These are phyloP conservation scores for Thelonectria rubi DNA, from an alignment of 2,329 filamentous ascomycete genomes.

Conservation along the genomic window DNA sequence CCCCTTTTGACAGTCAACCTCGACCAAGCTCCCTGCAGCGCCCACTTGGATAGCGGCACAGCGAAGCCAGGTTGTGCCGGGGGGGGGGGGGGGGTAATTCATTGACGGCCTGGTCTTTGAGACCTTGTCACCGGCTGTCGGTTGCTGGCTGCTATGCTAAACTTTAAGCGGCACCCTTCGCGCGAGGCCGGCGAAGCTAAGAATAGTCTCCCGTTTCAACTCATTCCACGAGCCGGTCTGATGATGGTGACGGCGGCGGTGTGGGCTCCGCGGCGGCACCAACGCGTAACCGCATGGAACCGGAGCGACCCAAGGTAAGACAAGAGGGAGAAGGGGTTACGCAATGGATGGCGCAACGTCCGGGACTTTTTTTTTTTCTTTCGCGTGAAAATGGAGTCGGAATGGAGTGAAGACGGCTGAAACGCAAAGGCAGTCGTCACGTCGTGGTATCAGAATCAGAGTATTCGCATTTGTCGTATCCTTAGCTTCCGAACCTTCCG, in stretches of 20 bases:
- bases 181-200: conserved; percentile 17
- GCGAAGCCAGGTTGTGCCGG: not conserved
- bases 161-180: conserved; percentile 20
- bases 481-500: conserved; percentile 8
- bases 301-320: too few species aligned
- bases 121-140: conserved; percentile 17
- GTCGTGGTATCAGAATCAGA: not conserved
- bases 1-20: not conserved
- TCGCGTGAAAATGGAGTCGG: not conserved
- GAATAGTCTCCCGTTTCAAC: conserved; percentile 16
- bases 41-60: not conserved
- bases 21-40: not conserved
- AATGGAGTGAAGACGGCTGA: not conserved
- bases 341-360: conserved; percentile 1
- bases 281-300: too few species aligned
- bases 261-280: not conserved
- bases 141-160: conserved; percentile 30
- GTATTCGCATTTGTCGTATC: conserved; percentile 19
- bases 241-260: not conserved
- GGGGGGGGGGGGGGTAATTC: not conserved
- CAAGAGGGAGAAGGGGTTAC: not conserved
- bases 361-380: not conserved
- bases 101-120: not conserved
- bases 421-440: conserved; percentile 12
- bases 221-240: not conserved